Evolutionary conservation across 2,329 filamentous ascomycete genomes (phyloP).

Genomic region (Trichophaea hybrida): DNA sequence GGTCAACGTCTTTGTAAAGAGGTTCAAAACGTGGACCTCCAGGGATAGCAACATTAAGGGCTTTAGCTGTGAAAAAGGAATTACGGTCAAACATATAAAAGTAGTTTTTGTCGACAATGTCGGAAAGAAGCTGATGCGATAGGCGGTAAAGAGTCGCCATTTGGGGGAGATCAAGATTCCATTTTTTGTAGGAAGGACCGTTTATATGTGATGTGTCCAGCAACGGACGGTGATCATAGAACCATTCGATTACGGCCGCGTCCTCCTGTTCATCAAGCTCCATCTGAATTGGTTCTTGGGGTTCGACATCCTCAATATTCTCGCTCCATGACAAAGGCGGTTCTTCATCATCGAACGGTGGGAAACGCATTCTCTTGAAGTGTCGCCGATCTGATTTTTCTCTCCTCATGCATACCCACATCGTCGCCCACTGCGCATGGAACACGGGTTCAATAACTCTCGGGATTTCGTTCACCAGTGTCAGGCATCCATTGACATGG

Average conservation of each 20-base stretch:
- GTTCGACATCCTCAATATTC: slow-evolving; percentile 97
- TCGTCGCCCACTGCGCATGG: slow-evolving; percentile 96
- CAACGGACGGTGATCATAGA: slow-evolving; percentile 87
- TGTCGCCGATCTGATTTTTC: slow-evolving; percentile 92
- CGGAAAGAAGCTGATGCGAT: slow-evolving; percentile 77
- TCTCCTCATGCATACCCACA: slow-evolving; percentile 97
- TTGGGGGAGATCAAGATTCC: slow-evolving; percentile 84
- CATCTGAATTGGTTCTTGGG: slow-evolving; percentile 94
- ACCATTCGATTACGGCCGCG: slow-evolving; percentile 83
- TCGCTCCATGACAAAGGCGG: slow-evolving; percentile 95
- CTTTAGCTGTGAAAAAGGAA: slow-evolving; percentile 90
- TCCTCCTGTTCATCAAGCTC: slow-evolving; percentile 92
- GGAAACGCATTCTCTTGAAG: slow-evolving; percentile 98
- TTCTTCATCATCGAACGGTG: slow-evolving; percentile 96
- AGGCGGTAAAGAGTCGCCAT: slow-evolving; percentile 93
- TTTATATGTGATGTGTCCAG: slow-evolving; percentile 88
- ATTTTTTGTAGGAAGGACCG: slow-evolving; percentile 87
- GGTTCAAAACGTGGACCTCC: slow-evolving; percentile 94
- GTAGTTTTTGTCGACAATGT: slow-evolving; percentile 91
- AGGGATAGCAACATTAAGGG: slow-evolving; percentile 92
- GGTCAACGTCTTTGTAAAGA: slow-evolving; percentile 94
- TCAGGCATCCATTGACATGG: slow-evolving; percentile 94
- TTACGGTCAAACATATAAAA: slow-evolving; percentile 94
- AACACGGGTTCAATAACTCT: slow-evolving; percentile 96
- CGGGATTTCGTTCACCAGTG: slow-evolving; percentile 89